A percentile compares a stretch with the other conserved stretches of the same genome.
Conservation (phyloP, 73 alveolate genomes). For the Breviolum minutum region DNA sequence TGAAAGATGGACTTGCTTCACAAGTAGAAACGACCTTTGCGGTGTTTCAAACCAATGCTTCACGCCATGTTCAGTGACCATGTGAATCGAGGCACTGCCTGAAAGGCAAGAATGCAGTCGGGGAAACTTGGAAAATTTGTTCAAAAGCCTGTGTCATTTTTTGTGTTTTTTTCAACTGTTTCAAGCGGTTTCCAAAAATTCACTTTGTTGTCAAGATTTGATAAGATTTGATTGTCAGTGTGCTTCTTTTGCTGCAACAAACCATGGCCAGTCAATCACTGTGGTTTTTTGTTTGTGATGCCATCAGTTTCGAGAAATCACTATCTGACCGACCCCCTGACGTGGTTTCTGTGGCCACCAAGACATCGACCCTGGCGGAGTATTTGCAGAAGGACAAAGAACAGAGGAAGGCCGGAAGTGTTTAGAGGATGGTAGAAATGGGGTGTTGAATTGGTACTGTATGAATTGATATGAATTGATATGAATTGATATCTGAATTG, state of each 20-base stretch:
- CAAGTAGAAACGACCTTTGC: too few species aligned
- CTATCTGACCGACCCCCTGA: too few species aligned
- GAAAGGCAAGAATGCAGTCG: conserved; percentile 79
- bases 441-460: too few species aligned
- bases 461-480: too few species aligned
- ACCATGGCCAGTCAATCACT: too few species aligned
- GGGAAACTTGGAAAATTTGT: background rate
- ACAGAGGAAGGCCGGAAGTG: conserved; percentile 44
- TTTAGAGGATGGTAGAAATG: background rate
- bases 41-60: too few species aligned
- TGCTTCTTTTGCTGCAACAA: too few species aligned
- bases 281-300: too few species aligned
- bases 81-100: conserved; percentile 51
- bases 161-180: background rate
- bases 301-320: too few species aligned
- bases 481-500: background rate
- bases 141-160: background rate
- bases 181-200: background rate
- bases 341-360: background rate
- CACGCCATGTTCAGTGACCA: background rate
- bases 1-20: too few species aligned
- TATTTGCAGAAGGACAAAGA: conserved; percentile 78
- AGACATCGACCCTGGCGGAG: conserved; percentile 74
- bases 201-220: too few species aligned
- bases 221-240: too few species aligned